A percentile compares a stretch with the other conserved stretches of the same genome.
These are phyloP conservation scores for Penicillium herquei DNA, from an alignment of 495 filamentous ascomycete genomes.

Conservation along the genomic window DNA sequence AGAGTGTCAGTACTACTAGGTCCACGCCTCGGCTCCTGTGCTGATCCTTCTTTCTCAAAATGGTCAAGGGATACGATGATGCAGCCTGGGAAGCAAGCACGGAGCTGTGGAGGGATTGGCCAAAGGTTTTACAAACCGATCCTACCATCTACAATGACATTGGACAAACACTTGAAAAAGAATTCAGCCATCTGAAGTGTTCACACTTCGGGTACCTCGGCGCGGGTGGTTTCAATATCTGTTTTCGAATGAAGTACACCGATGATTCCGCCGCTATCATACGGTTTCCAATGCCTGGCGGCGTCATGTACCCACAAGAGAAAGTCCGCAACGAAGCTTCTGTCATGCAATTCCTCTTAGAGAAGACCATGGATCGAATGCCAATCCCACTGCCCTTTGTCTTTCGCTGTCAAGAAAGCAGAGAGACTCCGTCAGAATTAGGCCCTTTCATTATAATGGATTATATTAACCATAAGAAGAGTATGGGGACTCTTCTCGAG, in stretches of 20 bases:
- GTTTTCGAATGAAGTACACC: slow-evolving; percentile 17
- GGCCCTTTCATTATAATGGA: slow-evolving; percentile 38
- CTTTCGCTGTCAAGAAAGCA: slow-evolving; percentile 29
- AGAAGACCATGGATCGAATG: slow-evolving; percentile 19
- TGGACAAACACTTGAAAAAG: slow-evolving; percentile 5
- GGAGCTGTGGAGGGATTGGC: slow-evolving; percentile 12
- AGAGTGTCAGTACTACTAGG: too few species aligned
- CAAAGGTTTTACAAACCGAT: slow-evolving; percentile 4
- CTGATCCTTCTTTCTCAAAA: too few species aligned
- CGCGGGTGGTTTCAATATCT: slow-evolving; percentile 18
- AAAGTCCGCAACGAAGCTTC: slow-evolving; percentile 40
- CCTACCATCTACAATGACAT: slow-evolving; percentile 5
- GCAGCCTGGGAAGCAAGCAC: slow-evolving; percentile 17
- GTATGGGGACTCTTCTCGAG: slow-evolving; percentile 28
- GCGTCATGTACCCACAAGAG: slow-evolving; percentile 33
- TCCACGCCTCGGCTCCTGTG: too few species aligned
- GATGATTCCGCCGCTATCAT: slow-evolving; percentile 19
- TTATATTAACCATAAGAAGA: slow-evolving; percentile 33
- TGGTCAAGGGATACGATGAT: slow-evolving; percentile 10
- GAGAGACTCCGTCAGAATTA: slow-evolving; percentile 19
- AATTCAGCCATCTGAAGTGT: slow-evolving; percentile 8
- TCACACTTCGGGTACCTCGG: neutral
- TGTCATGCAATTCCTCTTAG: slow-evolving; percentile 37
- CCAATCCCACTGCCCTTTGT: slow-evolving; percentile 37
- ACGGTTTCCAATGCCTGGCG: slow-evolving; percentile 15